Conservation (phyloP, 176 grass and related monocot genomes). For the Hyparrhenia diplandra region DNA sequence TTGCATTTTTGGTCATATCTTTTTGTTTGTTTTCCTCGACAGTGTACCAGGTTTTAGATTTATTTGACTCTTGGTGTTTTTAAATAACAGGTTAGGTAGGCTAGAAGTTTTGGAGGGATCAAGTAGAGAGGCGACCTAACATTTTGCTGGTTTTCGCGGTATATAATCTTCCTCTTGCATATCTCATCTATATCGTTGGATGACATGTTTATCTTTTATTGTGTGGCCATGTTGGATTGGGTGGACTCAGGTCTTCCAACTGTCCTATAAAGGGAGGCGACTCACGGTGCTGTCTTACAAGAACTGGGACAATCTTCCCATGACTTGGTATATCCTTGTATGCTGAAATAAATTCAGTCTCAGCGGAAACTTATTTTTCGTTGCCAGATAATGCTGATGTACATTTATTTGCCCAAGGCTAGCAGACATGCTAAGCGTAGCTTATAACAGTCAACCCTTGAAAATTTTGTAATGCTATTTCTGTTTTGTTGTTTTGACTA, state of each 20-base stretch:
- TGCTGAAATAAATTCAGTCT: background rate
- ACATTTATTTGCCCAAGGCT: background rate
- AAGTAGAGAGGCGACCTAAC: conserved; percentile 73
- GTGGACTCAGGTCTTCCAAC: conserved; percentile 77
- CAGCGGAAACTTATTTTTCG: background rate
- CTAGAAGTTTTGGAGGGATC: conserved; percentile 89
- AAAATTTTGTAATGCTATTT: conserved; percentile 6
- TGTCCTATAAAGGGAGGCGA: conserved; percentile 95
- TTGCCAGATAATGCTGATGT: background rate
- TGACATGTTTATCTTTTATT: conserved; percentile 8
- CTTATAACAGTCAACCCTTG: background rate
- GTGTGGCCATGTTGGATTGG: conserved; percentile 3
- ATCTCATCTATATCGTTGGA: background rate
- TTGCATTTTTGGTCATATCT: conserved; percentile 7
- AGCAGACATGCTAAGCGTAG: background rate
- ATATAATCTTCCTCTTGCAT: conserved; percentile 17
- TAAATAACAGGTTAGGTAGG: conserved; percentile 87
- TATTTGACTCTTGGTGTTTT: conserved; percentile 18
- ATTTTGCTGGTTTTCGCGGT: conserved; percentile 99
- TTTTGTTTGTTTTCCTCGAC: conserved; percentile 6
- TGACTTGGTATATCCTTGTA: conserved; percentile 75
- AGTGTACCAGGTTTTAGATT: conserved; percentile 7
- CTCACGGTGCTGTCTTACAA: conserved; percentile 66
- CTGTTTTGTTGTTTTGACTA: conserved; percentile 29
- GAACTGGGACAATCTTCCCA: conserved; percentile 91